Base-by-base conservation (phyloP, 371 early-diverging fungal species). In the Syncephalastrum contaminatum region DNA sequence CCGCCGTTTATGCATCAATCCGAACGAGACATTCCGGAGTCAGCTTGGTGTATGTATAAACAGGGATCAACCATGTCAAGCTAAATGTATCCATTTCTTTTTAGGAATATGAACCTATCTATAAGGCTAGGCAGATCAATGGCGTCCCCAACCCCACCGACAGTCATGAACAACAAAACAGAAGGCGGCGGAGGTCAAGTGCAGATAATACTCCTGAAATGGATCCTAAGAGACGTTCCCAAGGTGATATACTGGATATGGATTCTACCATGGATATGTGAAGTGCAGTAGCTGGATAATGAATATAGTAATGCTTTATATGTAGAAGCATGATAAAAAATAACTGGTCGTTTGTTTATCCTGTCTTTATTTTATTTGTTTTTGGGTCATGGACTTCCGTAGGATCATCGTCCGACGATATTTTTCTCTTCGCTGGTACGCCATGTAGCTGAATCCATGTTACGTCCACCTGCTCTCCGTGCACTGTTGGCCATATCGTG, bases 51-150 rank as follows among this genome's bases (percentile, higher is more conserved):
- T 88, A 76, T 46, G 63, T 41, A 8, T 14, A 40, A 5, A 3
- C n/a, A n/a, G 8, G 14, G 5, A 57, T 36, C 27, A 42, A 42
- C 8, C 42, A 36, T 42, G 41, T 4, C 40, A 45, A 25, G 2
- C 46, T 48, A 43, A n/a, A n/a, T 49, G 48, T 47, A 30, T 42
- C 15, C 30, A 19, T 43, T 22, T 21, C 20, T 22, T 49, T n/a
- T 16, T 56, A 86, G 92, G 92, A 91, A 75, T 91, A 88, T 59
- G 89, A 89, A 27, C 89, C 89, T 5, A 90, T 91, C 25, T 89
- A 79, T 53, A 75, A 73, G 27, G 92, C 92, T 22, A 66, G 86
- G 40, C 71, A 77, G 40, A 50, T 66, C 12, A 58, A 73, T 21
- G 62, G 66, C 12, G 67, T 56, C 19, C 64, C 64, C 50, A 66